These are phyloP conservation scores for Neospora caninum DNA, from an alignment of 169 alveolate genomes.

Conservation along the genomic window DNA sequence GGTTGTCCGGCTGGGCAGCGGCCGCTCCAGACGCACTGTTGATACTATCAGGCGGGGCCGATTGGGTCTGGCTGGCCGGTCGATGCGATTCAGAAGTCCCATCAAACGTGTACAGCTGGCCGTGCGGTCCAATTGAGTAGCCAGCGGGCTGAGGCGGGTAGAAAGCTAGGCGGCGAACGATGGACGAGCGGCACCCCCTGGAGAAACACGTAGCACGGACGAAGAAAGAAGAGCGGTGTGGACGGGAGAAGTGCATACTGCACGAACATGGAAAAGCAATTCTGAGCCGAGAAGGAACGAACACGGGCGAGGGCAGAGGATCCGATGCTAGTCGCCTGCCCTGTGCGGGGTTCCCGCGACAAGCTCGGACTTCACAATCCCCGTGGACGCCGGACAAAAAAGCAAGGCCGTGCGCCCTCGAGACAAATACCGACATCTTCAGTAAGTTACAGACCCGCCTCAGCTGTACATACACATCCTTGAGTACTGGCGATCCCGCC, in stretches of 20 bases:
- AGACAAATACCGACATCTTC: too few species aligned
- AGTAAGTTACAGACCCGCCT: too few species aligned
- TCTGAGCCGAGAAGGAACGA: not conserved
- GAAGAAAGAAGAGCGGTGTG: not conserved
- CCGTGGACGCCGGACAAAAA: too few species aligned
- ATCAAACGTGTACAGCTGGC: conserved; percentile 64
- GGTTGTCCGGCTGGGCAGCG: conserved; percentile 14
- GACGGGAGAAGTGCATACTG: not conserved
- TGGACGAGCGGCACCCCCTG: conserved; percentile 63
- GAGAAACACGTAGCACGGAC: not conserved
- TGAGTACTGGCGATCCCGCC: too few species aligned
- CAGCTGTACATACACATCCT: too few species aligned
- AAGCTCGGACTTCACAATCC: too few species aligned
- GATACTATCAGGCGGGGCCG: conserved; percentile 29
- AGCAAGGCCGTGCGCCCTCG: too few species aligned
- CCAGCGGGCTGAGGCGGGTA: conserved; percentile 76
- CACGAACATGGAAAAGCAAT: not conserved
- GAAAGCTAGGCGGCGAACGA: conserved; percentile 78
- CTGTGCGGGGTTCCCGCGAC: too few species aligned
- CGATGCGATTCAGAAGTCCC: conserved; percentile 19
- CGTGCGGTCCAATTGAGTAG: conserved; percentile 67
- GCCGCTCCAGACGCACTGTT: conserved; percentile 27
- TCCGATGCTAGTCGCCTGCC: too few species aligned
- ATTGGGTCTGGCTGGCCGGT: conserved; percentile 11
- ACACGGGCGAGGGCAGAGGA: too few species aligned